phyloP scores from a whole-genome alignment of 345 rosid species.

The Durio zibethinus region DNA sequence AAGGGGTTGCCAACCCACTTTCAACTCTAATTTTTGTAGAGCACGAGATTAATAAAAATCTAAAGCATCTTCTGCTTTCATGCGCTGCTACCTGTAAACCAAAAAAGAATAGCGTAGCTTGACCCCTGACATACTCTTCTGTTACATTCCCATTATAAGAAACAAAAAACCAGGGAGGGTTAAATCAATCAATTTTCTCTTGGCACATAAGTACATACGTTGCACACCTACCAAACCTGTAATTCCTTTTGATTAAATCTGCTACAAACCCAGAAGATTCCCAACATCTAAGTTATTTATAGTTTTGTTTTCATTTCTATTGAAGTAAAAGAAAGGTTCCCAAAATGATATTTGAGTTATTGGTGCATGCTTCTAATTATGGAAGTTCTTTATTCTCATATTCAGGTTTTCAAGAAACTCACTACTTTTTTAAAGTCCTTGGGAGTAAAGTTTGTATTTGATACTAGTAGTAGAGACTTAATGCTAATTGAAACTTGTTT shows the following conservation, averaged over 20 bases:
- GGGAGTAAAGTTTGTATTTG: slow-evolving; percentile 85
- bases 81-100: too few relatives aligned
- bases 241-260: not conserved
- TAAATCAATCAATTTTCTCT: not conserved
- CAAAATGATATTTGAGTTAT: not conserved
- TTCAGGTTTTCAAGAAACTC: slow-evolving; percentile 74
- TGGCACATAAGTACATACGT: not conserved
- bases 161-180: not conserved
- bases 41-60: not conserved
- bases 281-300: not conserved
- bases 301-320: not conserved
- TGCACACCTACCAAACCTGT: not conserved
- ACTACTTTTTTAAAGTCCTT: slow-evolving; percentile 75
- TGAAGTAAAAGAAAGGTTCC: not conserved
- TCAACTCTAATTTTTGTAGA: not conserved
- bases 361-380: not conserved
- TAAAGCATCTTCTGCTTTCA: not conserved
- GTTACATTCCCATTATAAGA: not conserved
- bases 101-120: not conserved
- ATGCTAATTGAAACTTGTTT: slow-evolving; percentile 79
- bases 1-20: not conserved
- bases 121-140: not conserved
- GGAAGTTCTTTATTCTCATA: not conserved
- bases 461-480: slow-evolving; percentile 81
- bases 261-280: not conserved